Percentiles rank a stretch among this genome's conserved stretches.
These are phyloP conservation scores for Achlya hypogyna DNA, from an alignment of 352 stramenopile species.

Conservation along the genomic window DNA sequence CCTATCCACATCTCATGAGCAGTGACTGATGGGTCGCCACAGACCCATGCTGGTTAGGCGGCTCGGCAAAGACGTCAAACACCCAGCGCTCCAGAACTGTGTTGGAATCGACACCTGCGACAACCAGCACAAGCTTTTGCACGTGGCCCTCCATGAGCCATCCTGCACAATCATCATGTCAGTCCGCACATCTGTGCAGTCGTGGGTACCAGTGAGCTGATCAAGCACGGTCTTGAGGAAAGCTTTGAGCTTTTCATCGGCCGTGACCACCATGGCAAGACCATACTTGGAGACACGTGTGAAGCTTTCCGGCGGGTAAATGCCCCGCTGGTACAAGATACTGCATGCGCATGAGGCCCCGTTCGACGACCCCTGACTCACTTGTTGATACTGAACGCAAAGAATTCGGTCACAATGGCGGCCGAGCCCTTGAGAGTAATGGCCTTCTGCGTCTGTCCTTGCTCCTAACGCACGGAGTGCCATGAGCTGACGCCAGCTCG, in stretches of 20 bases:
- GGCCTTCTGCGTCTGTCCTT: constrained; percentile 73
- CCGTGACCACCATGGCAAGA: constrained; percentile 96
- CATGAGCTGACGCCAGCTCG: background rate
- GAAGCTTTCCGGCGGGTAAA: constrained; percentile 99
- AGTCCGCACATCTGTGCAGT: background rate
- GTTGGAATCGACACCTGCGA: constrained; percentile 94
- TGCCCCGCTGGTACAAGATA: constrained; percentile 93
- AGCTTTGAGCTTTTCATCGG: constrained; percentile 91
- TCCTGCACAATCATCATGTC: constrained; percentile 27
- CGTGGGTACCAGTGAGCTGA: constrained; percentile 68
- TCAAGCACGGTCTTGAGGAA: constrained; percentile 93
- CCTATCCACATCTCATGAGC: background rate
- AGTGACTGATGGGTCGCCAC: background rate
- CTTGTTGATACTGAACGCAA: constrained; percentile 98
- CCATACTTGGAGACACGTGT: constrained; percentile 96
- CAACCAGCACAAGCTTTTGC: constrained; percentile 96
- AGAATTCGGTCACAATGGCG: constrained; percentile 99
- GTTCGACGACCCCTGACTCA: constrained; percentile 24
- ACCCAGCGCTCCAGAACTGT: constrained; percentile 98
- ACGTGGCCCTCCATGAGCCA: constrained; percentile 95
- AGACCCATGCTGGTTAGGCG: constrained; percentile 14
- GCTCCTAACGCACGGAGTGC: background rate
- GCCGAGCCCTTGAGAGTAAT: constrained; percentile 99
- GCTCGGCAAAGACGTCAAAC: constrained; percentile 92
- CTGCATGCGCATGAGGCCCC: constrained; percentile 27